phyloP scores from a whole-genome alignment of 1,284 basidiomycete species.

The Moesziomyces sp. region DNA sequence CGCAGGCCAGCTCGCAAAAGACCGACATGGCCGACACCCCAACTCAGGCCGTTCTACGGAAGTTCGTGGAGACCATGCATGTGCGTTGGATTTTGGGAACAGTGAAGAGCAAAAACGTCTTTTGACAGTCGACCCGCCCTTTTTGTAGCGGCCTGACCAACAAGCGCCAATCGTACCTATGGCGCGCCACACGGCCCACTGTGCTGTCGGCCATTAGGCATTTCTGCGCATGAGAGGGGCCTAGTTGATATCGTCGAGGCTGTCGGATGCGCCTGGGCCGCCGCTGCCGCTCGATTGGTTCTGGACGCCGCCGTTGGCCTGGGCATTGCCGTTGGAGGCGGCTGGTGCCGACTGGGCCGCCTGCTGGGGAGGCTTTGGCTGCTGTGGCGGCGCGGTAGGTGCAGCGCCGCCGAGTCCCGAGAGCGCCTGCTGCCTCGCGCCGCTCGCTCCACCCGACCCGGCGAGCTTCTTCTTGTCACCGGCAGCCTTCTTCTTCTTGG shows the following conservation, averaged over 20 bases:
- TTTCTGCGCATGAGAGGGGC: no score
- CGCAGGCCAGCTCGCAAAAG: no score
- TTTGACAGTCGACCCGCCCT: no score
- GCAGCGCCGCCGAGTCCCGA: conserved; percentile 17
- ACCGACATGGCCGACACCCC: no score
- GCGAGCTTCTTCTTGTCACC: conserved; percentile 15
- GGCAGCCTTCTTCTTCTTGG: conserved; percentile 72
- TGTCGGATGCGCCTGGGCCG: conserved; percentile 40
- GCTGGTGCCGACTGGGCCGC: conserved; percentile 28
- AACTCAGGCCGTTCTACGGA: no score
- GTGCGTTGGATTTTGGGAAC: no score
- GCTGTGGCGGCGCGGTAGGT: conserved; percentile 13
- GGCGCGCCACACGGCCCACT: no score
- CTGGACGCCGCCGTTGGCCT: conserved; percentile 3
- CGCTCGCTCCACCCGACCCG: not conserved
- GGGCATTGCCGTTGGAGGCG: conserved; percentile 1
- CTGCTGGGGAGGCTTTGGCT: conserved; percentile 29
- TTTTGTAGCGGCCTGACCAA: no score
- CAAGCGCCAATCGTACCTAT: no score
- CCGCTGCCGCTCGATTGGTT: conserved; percentile 18
- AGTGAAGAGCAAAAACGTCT: no score
- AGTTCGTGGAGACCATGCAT: no score
- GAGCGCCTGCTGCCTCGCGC: conserved; percentile 37
- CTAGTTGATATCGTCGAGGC: conserved; percentile 48
- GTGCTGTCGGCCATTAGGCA: no score